Evolutionary conservation across 768 basidiomycete genomes (phyloP).

Genomic region (Multifurca ochricompacta): DNA sequence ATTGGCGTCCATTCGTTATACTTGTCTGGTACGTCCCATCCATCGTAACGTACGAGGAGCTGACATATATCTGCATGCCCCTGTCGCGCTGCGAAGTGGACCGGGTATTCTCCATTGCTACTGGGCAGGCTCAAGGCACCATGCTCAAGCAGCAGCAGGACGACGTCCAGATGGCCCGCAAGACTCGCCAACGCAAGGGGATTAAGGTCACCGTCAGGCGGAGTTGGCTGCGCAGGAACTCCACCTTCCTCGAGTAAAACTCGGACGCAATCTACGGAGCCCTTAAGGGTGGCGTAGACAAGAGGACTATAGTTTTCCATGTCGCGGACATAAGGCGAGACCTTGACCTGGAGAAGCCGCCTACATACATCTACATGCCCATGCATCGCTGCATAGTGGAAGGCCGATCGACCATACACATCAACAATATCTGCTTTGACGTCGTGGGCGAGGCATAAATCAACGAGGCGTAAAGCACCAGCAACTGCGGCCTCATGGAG

Average conservation of each 20-base stretch:
- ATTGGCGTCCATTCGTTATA: slow-evolving; percentile 98
- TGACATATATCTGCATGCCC: slow-evolving; percentile 84
- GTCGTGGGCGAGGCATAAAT: slow-evolving; percentile 68
- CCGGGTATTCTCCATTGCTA: slow-evolving; percentile 93
- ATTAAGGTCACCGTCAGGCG: slow-evolving; percentile 59
- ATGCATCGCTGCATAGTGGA: slow-evolving; percentile 96
- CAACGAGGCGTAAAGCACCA: slow-evolving; percentile 68
- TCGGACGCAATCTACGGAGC: slow-evolving; percentile 73
- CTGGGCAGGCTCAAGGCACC: slow-evolving; percentile 79
- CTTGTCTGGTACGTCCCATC: slow-evolving; percentile 86
- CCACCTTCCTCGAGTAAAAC: slow-evolving; percentile 72
- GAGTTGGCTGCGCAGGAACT: slow-evolving; percentile 52
- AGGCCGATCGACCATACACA: slow-evolving; percentile 84
- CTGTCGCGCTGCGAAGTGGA: slow-evolving; percentile 90
- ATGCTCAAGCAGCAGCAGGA: slow-evolving; percentile 62
- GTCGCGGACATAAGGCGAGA: slow-evolving; percentile 66
- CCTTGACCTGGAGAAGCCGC: slow-evolving; percentile 60
- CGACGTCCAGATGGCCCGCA: slow-evolving; percentile 80
- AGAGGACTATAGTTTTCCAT: slow-evolving; percentile 93
- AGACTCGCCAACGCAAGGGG: slow-evolving; percentile 90
- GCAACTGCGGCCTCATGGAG: slow-evolving; percentile 90
- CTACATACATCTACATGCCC: slow-evolving; percentile 73
- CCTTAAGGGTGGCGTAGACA: slow-evolving; percentile 85
- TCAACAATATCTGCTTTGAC: slow-evolving; percentile 71
- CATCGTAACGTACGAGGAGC: slow-evolving; percentile 63